Conservation (phyloP, 2,329 filamentous ascomycete genomes). For the Calonectria henricotiae region DNA sequence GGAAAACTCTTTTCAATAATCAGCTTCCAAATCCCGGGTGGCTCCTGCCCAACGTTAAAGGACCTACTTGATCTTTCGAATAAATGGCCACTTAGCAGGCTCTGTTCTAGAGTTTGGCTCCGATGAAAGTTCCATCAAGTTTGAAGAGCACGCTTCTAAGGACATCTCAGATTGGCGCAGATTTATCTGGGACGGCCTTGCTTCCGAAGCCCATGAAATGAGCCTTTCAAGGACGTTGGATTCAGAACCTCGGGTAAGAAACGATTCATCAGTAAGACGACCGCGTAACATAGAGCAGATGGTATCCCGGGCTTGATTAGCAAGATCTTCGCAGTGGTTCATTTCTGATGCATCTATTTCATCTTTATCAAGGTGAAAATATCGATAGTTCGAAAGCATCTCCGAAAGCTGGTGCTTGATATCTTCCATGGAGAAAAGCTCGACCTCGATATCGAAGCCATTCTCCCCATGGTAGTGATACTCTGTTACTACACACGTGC, state of each 20-base stretch:
- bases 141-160: slow-evolving; percentile 55
- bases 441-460: slow-evolving; percentile 57
- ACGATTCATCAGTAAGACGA: slow-evolving; percentile 41
- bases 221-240: slow-evolving; percentile 45
- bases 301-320: slow-evolving; percentile 57
- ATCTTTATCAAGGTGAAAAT: slow-evolving; percentile 53
- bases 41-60: rapidly evolving
- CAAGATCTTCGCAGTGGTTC: slow-evolving; percentile 50
- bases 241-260: slow-evolving; percentile 43
- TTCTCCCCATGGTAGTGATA: slow-evolving; percentile 60
- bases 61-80: slow-evolving; percentile 62
- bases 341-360: slow-evolving; percentile 49
- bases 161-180: slow-evolving; percentile 24
- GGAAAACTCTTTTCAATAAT: slow-evolving; percentile 60
- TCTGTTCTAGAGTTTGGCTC: slow-evolving; percentile 46
- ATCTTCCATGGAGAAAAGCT: slow-evolving; percentile 55
- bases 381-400: slow-evolving; percentile 59
- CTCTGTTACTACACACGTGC: slow-evolving; percentile 67
- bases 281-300: slow-evolving; percentile 60
- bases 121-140: slow-evolving; percentile 60
- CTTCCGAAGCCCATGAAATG: slow-evolving; percentile 46
- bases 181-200: slow-evolving; percentile 29
- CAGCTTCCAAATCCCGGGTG: slow-evolving; percentile 23
- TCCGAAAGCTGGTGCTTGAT: slow-evolving; percentile 56
- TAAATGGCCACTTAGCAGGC: slow-evolving; percentile 62